Conservation (phyloP, 2,329 filamentous ascomycete species). For the Incumbomyces delicatus region DNA sequence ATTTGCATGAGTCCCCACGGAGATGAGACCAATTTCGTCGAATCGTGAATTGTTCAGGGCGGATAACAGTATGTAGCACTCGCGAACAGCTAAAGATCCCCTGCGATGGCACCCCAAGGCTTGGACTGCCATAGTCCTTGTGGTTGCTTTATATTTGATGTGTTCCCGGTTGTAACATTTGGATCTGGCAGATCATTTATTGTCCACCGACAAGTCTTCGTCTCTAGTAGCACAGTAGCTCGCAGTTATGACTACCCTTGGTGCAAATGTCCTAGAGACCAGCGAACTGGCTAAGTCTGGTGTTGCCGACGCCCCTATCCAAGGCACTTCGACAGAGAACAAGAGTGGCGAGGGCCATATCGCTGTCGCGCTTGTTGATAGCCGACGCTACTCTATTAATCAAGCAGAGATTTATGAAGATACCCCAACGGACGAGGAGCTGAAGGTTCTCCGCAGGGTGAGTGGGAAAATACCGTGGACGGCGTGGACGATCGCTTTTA, state of each 20-base stretch:
- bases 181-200: neutral
- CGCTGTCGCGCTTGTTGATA: neutral
- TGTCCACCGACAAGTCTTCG: neutral
- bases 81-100: neutral
- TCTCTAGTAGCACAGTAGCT: neutral
- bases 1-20: neutral
- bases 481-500: conserved; percentile 60
- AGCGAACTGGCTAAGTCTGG: conserved; percentile 2
- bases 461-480: conserved; percentile 55
- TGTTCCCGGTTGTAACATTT: too few relatives aligned
- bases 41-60: neutral
- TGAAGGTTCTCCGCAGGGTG: conserved; percentile 27
- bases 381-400: neutral
- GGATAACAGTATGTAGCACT: neutral
- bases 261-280: neutral
- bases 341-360: neutral
- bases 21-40: neutral
- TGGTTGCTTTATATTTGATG: too few relatives aligned
- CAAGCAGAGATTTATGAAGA: conserved; percentile 4
- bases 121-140: too few relatives aligned
- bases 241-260: neutral
- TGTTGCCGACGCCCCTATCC: neutral
- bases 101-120: neutral
- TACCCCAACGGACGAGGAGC: conserved; percentile 27
- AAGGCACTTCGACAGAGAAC: conserved; percentile 1